These are phyloP conservation scores for Limtongozyma cylindracea DNA, from an alignment of 805 yeast species.

Conservation along the genomic window DNA sequence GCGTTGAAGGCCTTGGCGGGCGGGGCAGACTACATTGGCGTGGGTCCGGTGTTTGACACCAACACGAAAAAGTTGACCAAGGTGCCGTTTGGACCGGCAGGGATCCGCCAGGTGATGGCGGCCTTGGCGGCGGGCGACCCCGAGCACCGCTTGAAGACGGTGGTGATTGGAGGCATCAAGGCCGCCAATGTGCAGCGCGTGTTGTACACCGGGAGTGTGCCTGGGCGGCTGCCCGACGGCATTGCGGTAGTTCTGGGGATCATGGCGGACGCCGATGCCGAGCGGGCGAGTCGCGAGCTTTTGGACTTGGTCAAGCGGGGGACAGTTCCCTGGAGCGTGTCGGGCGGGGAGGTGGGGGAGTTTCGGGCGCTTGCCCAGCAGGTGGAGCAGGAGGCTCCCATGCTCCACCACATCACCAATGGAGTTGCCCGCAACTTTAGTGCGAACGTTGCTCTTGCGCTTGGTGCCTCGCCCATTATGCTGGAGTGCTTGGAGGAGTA, in stretches of 20 bases:
- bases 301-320: slow-evolving; percentile 7
- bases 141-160: slow-evolving; percentile 19
- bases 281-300: slow-evolving; percentile 17
- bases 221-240: slow-evolving; percentile 38
- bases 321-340: slow-evolving; percentile 3
- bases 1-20: slow-evolving; percentile 21
- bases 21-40: slow-evolving; percentile 58
- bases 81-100: slow-evolving; percentile 30
- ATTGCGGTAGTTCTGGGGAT: slow-evolving; percentile 75
- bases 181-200: slow-evolving; percentile 34
- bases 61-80: slow-evolving; percentile 28
- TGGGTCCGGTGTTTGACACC: slow-evolving; percentile 61
- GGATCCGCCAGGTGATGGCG: slow-evolving; percentile 26
- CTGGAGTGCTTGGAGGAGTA: slow-evolving; percentile 49
- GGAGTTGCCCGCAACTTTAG: slow-evolving; percentile 72
- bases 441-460: slow-evolving; percentile 66
- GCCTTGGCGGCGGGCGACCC: slow-evolving; percentile 10
- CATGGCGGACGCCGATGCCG: slow-evolving; percentile 37
- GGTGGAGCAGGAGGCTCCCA: slow-evolving; percentile 14
- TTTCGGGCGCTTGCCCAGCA: slow-evolving; percentile 3
- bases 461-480: slow-evolving; percentile 81
- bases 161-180: slow-evolving; percentile 64
- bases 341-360: too few relatives aligned
- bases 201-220: slow-evolving; percentile 18
- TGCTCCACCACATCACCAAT: slow-evolving; percentile 76